Evolutionary conservation across 2,329 filamentous ascomycete species (phyloP), one percentile per base, ranked within the genome.

Genomic region (Bipolaris oryzae): DNA sequence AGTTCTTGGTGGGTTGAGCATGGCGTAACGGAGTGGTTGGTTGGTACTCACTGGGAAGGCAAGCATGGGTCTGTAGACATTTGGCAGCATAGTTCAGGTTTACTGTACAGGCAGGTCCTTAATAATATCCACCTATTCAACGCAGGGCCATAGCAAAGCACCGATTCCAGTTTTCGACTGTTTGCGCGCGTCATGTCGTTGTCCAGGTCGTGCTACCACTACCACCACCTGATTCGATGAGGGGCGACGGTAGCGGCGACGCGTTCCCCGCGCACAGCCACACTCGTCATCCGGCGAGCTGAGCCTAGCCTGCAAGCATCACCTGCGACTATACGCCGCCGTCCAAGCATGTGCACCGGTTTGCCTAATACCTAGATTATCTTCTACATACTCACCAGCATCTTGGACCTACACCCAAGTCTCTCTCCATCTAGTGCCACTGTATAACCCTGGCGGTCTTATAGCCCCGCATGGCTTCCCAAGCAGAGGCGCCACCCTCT

Each of bases 401-500:
- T 25, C 10, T 37, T 28, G 13, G 25, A 20, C 21, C 28, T 37
- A 20, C 7, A 37, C 5, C 16, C 33, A 35, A 10, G 18, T 15
- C 9, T 23, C 41, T 38, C 18, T 47, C 44, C 31, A 37, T 25
- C 47, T 20, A 13, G 18, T 53, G 39, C 33, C 57, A 53, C 28
- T 35, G 23, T 38, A 48, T 20, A 34, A 28, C 42, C 38, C 25
- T 45, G 54, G 34, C 13, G 42, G 37, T 18, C 52, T 55, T 46
- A 31, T 57, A 55, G 54, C 70, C 66, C 67, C 60, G 55, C 60
- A 76, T 77, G 74, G 66, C 68, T 46, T 71, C 72, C 43, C 66
- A 68, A 43, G 55, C 60, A 49, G 58, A 66, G 47, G 67, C 68
- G 55, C 79, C 82, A 42, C 82, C 86, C 13, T 97, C 93, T 34